These are phyloP conservation scores for Immersiporthe knoxdaviesiana DNA, from an alignment of 2,329 filamentous ascomycete species.

Conservation along the genomic window DNA sequence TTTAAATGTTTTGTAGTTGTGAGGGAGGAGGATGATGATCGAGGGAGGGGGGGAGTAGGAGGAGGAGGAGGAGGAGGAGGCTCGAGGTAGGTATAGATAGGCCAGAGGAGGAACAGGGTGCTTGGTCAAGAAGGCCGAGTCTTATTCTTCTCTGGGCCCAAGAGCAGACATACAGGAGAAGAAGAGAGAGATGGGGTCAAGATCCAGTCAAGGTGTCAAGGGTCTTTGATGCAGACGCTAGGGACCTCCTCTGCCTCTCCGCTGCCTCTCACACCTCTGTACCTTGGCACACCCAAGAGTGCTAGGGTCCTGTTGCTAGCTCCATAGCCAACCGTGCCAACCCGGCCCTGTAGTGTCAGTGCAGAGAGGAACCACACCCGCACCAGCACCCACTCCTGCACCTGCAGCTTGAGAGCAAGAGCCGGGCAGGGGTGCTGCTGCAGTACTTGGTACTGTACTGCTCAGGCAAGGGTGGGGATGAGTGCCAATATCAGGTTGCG, in stretches of 20 bases:
- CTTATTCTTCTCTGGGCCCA: slow-evolving; percentile 18
- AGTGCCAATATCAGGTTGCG: slow-evolving; percentile 13
- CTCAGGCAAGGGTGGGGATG: slow-evolving; percentile 2
- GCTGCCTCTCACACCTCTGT: too few relatives aligned
- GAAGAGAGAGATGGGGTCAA: not conserved
- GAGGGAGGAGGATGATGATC: not conserved
- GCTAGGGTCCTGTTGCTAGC: not conserved
- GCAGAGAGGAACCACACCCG: slow-evolving; percentile 10
- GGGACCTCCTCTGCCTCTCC: slow-evolving; percentile 20
- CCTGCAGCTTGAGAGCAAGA: slow-evolving; percentile 15
- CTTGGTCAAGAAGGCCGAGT: not conserved
- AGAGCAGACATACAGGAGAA: slow-evolving; percentile 25
- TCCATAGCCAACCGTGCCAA: slow-evolving; percentile 5
- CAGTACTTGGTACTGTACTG: too few relatives aligned
- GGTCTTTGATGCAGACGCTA: slow-evolving; percentile 4
- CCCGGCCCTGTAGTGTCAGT: slow-evolving; percentile 1
- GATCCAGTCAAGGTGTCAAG: slow-evolving; percentile 8
- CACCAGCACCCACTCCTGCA: slow-evolving; percentile 11
- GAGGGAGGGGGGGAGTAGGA: not conserved
- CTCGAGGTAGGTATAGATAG: slow-evolving; percentile 13
- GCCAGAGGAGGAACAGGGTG: slow-evolving; percentile 26
- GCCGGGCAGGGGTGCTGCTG: slow-evolving; percentile 12
- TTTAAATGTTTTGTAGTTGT: not conserved
- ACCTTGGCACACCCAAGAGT: slow-evolving; percentile 28
- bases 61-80: not conserved